Conservation (phyloP, 2,329 filamentous ascomycete genomes). For the Aspergillus glaucus region DNA sequence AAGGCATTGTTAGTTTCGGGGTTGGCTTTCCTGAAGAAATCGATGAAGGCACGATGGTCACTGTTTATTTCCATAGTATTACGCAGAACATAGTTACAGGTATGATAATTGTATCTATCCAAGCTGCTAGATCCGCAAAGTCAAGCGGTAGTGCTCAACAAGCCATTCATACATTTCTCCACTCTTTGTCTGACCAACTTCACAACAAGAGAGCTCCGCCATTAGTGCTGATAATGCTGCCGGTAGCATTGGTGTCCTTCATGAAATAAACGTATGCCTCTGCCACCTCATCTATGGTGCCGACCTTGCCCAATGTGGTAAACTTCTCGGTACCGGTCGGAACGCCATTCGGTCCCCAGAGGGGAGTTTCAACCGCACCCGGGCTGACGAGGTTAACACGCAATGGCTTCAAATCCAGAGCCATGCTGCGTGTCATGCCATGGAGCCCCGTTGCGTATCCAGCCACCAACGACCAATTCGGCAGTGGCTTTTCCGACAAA, state of each 20-base stretch:
- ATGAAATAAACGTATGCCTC: slow-evolving; percentile 46
- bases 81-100: too few species aligned
- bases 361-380: slow-evolving; percentile 47
- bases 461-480: slow-evolving; percentile 47
- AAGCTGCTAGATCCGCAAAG: too few species aligned
- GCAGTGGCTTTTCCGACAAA: slow-evolving; percentile 46
- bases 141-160: too few species aligned
- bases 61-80: too few species aligned
- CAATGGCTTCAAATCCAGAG: slow-evolving; percentile 57
- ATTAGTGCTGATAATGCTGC: slow-evolving; percentile 39
- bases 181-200: not conserved
- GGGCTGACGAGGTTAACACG: slow-evolving; percentile 58
- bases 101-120: too few species aligned
- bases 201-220: slow-evolving; percentile 8
- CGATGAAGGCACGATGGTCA: too few species aligned
- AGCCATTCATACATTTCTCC: too few species aligned
- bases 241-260: slow-evolving; percentile 23
- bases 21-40: too few species aligned
- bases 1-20: too few species aligned
- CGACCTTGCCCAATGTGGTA: slow-evolving; percentile 28
- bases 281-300: slow-evolving; percentile 36
- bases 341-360: slow-evolving; percentile 28
- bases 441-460: slow-evolving; percentile 47
- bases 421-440: slow-evolving; percentile 50
- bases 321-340: slow-evolving; percentile 11